Evolutionary conservation across 2,329 filamentous ascomycete genomes (phyloP), one percentile per base, ranked within the genome.

Genomic region (Raffaelea albimanens): DNA sequence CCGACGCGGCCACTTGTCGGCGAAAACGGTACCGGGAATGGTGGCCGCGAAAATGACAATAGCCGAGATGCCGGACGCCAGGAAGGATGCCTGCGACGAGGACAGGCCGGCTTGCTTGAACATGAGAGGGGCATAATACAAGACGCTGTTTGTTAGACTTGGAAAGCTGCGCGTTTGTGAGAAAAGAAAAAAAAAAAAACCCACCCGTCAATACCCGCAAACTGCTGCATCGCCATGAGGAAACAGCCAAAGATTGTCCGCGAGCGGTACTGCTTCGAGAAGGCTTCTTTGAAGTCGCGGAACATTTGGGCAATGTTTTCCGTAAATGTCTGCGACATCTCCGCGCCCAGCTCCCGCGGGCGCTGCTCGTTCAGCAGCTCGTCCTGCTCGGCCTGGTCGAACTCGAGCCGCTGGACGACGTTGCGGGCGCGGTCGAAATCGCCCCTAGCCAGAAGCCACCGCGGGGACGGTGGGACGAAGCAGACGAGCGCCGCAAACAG

Each of bases 151-250:
- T n/a, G n/a, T n/a, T n/a, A n/a, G n/a, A n/a, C n/a, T n/a, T n/a
- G n/a, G n/a, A n/a, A n/a, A n/a, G n/a, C n/a, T n/a, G n/a, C n/a
- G n/a, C n/a, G n/a, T n/a, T n/a, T n/a, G n/a, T n/a, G n/a, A n/a
- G n/a, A n/a, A n/a, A n/a, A n/a, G n/a, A n/a, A n/a, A n/a, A n/a
- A n/a, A n/a, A n/a, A n/a, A n/a, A n/a, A n/a, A n/a, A n/a, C n/a
- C n/a, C 0, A 76, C n/a, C n/a, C 78, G 34, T 83, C 78, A 36
- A 82, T 81, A 0, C 79, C 78, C 18, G 66, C 72, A 11, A 82
- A 65, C 43, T 82, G 79, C 49, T 80, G 73, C 63, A 80, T 73
- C 1, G 64, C 71, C 65, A 82, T 70, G 20, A 82, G 60, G 49
- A 81, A 81, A 7, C 75, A 69, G 1, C 70, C 78, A 18, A 81